Percentiles rank a stretch among this genome's conserved stretches.
phyloP scores from a whole-genome alignment of 148 eudicot species.

The Fagopyrum esculentum region DNA sequence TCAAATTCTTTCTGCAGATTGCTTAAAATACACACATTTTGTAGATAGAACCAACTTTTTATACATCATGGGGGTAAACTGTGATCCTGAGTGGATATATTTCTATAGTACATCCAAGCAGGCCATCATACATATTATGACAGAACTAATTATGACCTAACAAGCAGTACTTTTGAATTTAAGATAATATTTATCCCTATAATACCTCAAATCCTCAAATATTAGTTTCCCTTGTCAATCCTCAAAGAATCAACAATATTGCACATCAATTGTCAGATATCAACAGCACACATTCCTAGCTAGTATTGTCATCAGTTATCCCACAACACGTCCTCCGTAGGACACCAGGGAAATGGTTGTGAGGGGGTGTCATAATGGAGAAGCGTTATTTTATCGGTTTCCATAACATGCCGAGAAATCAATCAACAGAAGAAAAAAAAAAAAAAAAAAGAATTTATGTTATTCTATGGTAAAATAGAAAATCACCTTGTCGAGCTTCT shows the following conservation, averaged over 20 bases:
- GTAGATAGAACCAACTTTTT: not conserved
- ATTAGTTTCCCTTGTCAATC: not conserved
- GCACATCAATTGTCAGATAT: no score
- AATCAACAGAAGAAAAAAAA: not conserved
- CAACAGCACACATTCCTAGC: not conserved
- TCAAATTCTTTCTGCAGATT: not conserved
- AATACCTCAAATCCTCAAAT: not conserved
- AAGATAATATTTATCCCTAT: no score
- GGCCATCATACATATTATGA: not conserved
- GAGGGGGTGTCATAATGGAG: not conserved
- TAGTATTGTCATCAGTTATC: not conserved
- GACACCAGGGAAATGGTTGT: not conserved
- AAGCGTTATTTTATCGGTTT: not conserved
- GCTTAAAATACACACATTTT: not conserved
- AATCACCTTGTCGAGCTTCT: constrained; percentile 66
- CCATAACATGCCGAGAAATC: not conserved
- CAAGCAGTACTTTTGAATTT: not conserved
- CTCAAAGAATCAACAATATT: no score
- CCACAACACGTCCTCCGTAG: no score
- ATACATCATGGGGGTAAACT: not conserved
- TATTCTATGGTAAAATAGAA: not conserved
- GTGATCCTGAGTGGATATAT: not conserved
- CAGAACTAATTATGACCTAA: not conserved
- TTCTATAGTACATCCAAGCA: not conserved
- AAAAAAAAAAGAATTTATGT: not conserved